Base-by-base conservation (phyloP, 805 yeast genomes). In the Teunomyces lycoperdinae region DNA sequence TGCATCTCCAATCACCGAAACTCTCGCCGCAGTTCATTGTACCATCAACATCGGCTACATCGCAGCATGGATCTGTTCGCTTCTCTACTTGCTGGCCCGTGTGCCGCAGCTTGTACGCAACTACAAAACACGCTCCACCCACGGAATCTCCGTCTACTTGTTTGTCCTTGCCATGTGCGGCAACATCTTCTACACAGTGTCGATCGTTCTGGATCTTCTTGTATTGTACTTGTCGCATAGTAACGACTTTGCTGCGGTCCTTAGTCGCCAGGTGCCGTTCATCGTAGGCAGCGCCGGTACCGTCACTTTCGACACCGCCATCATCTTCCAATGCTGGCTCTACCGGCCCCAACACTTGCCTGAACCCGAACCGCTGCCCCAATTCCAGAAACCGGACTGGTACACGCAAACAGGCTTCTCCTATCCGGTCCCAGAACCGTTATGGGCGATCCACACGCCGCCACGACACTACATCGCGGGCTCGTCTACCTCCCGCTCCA, bases 241-340 rank as follows among this genome's bases (percentile, higher is more conserved):
- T 6, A 47, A 48, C 11, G 49, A 14, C 0, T 50, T 47, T 45
- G 42, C 38, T 17, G 42, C 48, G 28, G 55, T 61, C 3, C 50
- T 61, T 26, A 54, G 70, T 53, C 83, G 80, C 42, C 96, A 90
- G 58, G 62, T 89, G 45, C 96, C 97, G 0, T 91, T 84, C 60
- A 74, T 92, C 29, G 58, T 89, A 24, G 97, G 97, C 1, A 84
- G 94, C 54, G 78, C 58, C 1, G 67, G 66, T 7, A 63, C 68
- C 0, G 58, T 62, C 7, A 8, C 54, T 14, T 58, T 57, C 26
- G 77, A 71, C 52, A 43, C 51, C 16, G 52, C 66, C 13, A 62
- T 72, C 26, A 53, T 72, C 31, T 53, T 62, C 41, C 77, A 72
- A 54, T 67, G 59, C 49, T 63, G 67, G 68, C 47, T 50, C 27